Evolutionary conservation across 495 filamentous ascomycete species (phyloP), one percentile per base, ranked within the genome.

Genomic region (Durotheca rogersii): DNA sequence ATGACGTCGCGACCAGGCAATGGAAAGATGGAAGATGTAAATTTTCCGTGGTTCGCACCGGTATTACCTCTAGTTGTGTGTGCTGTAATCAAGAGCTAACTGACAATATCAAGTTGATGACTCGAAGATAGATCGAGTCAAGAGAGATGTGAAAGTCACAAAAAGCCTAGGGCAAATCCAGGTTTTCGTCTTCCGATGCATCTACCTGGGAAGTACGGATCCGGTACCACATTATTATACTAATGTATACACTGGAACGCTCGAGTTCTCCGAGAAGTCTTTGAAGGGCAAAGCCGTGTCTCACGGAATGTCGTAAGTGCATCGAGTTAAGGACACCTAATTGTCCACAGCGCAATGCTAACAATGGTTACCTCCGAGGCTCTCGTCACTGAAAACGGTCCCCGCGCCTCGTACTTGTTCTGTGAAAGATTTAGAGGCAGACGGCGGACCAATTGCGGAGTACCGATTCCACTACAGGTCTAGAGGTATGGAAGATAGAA

Each of bases 391-490:
- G 1, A 5, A 19, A 1, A 36, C 2, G 1, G 41, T 16, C 3
- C n/a, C 0, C 3, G 6, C n/a, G 10, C 34, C 12, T 2, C 1
- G 17, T 40, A 30, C 11, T 6, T 6, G 5, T 30, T 0, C 3
- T 27, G 17, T 2, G 23, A 5, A 4, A 31, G 6, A 25, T 11
- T 3, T 47, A 12, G 41, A 30, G 4, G 37, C 15, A 6, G 32
- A 45, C 7, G 7, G 21, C 0, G 37, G 19, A 1, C 60, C 60
- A 6, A 51, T 61, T 17, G 57, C 48, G 10, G 10, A 55, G 2
- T 60, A 62, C 21, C 29, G 14, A 19, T 65, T 65, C 17, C 25
- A 57, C 19, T 65, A 65, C n/a, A 49, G 48, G 53, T 65, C 62
- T 0, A 56, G 39, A 62, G 58, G 62, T 65, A 45, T 14, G 31